A percentile compares a stretch with the other conserved stretches of the same genome.
Conservation (phyloP, 2,329 filamentous ascomycete species). For the Talaromyces piceae region DNA sequence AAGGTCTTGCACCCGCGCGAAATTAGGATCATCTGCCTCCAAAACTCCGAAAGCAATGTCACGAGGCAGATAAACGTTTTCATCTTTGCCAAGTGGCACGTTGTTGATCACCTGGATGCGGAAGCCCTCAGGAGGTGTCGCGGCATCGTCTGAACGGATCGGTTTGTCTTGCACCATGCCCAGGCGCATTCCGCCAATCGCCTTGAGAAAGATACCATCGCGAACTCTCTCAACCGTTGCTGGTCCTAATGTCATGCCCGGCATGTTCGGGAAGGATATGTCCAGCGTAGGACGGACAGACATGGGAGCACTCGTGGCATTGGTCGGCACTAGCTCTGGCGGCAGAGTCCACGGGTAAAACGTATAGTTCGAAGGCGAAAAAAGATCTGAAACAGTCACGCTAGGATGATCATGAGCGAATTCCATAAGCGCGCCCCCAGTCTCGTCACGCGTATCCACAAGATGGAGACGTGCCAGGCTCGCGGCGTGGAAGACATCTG, state of each 20-base stretch:
- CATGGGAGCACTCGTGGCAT: conserved; percentile 71
- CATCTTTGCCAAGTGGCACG: conserved; percentile 74
- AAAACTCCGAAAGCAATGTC: conserved; percentile 65
- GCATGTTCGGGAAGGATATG: conserved; percentile 55
- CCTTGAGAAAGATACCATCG: conserved; percentile 54
- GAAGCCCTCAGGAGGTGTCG: conserved; percentile 28
- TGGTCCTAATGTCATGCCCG: conserved; percentile 40
- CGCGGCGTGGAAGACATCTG: conserved; percentile 82
- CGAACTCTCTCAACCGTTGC: conserved; percentile 49
- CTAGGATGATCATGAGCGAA: conserved; percentile 50
- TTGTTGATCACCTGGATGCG: conserved; percentile 72
- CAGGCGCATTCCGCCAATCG: conserved; percentile 51
- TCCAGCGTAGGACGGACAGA: conserved; percentile 64
- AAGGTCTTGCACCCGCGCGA: conserved; percentile 67
- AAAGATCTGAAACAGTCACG: conserved; percentile 47
- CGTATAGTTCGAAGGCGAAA: conserved; percentile 66
- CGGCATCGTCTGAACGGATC: conserved; percentile 14
- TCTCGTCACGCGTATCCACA: conserved; percentile 53
- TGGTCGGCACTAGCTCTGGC: conserved; percentile 60
- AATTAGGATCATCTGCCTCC: conserved; percentile 65
- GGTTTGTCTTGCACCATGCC: conserved; percentile 43
- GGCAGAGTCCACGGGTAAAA: conserved; percentile 94
- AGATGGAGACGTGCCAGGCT: conserved; percentile 74
- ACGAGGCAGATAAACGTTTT: conserved; percentile 72
- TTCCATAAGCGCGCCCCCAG: conserved; percentile 50